A percentile compares a stretch with the other conserved stretches of the same genome.
Conservation (phyloP, 2,329 filamentous ascomycete species). For the Dothideomycetes sp. region DNA sequence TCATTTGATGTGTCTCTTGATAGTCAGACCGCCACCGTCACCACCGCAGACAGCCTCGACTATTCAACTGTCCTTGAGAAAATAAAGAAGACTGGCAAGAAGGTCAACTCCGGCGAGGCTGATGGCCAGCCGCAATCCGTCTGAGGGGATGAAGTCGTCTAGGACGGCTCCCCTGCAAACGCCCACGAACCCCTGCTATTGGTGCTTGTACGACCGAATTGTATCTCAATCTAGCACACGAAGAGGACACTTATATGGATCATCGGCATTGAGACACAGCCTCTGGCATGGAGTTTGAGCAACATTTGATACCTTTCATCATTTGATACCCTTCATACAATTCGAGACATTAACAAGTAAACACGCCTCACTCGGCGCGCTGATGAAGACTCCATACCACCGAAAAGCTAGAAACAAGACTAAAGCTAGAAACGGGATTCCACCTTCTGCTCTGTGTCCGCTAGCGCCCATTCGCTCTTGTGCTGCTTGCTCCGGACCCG, state of each 20-base stretch:
- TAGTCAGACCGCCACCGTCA: constrained; percentile 68
- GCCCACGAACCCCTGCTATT: no score
- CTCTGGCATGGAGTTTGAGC: not conserved
- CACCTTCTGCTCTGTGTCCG: constrained; percentile 65
- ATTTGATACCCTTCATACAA: constrained; percentile 1
- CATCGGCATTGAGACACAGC: not conserved
- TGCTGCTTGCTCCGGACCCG: constrained; percentile 59
- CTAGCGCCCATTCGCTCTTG: constrained; percentile 60
- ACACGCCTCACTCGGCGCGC: no score
- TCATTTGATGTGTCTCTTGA: constrained; percentile 81
- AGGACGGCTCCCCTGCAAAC: no score
- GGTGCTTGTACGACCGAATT: not conserved
- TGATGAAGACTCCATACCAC: no score
- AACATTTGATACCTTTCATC: not conserved
- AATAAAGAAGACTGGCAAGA: constrained; percentile 94
- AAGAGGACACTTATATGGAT: not conserved
- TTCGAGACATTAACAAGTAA: constrained; percentile 1
- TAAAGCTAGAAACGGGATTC: constrained; percentile 56
- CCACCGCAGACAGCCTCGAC: constrained; percentile 55
- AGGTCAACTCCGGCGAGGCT: constrained; percentile 64
- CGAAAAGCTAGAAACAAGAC: no score
- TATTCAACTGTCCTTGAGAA: constrained; percentile 77
- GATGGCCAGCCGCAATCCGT: constrained; percentile 45
- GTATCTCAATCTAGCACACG: not conserved
- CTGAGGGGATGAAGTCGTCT: no score